Base-by-base conservation (phyloP, 169 alveolate genomes). In the Plasmodium vivax region DNA sequence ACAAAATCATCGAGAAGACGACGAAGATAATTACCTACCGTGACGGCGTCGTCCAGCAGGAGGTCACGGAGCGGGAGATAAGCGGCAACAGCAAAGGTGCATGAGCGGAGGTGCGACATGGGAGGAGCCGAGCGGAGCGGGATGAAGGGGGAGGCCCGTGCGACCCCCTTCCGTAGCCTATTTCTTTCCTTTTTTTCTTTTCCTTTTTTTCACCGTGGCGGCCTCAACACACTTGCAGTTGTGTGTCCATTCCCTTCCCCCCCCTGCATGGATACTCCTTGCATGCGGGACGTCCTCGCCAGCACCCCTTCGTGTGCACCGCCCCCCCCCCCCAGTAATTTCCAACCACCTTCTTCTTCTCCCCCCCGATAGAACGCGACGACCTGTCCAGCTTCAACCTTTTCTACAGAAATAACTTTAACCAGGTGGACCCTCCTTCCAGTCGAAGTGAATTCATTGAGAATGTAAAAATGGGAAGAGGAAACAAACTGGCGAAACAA, bases 1-100 rank as follows among this genome's bases (percentile, higher is more conserved):
- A 88, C 23, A 88, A 88, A 88, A 88, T 88, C 34, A 80, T 88
- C 34, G 94, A 88, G 47, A 88, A 88, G 73, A 88, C 94, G 19
- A 88, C 94, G 8, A 88, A 88, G 47, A 88, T 80, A 79, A 88
- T 88, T 79, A 88, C 90, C 36, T 88, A 88, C 56, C 82, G 68
- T 34, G 90, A 88, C 45, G 94, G 94, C 58, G 68, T 79, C 9
- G 90, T 88, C 43, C 54, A 88, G 45, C 94, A 88, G 82, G 94
- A 88, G 43, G 68, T 88, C 32, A 88, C 82, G 23, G 94, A 88
- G 34, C 36, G 94, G 41, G 94, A 88, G 19, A 54, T 88, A 62
- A 88, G 56, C 68, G 82, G 82, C 71, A 88, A 74, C 82, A 45
- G 90, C 80, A 85, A 85, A 88, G 94, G 94, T 88, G 58, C 90